These are phyloP conservation scores for Leccinum subatratum DNA, from an alignment of 1,284 basidiomycete genomes.

Conservation along the genomic window DNA sequence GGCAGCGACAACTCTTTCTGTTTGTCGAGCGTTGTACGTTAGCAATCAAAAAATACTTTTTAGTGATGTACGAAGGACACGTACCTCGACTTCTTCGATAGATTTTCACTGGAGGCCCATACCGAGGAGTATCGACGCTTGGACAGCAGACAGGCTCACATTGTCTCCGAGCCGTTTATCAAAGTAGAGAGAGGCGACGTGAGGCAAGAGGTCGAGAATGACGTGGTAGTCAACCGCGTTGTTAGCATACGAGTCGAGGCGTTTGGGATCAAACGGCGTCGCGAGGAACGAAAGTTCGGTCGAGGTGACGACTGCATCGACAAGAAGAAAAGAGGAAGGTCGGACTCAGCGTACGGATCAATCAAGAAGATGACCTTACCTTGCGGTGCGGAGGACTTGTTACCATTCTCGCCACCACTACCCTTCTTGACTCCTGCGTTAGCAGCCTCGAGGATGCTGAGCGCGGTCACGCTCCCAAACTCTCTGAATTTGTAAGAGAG, in stretches of 20 bases:
- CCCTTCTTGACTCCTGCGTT: conserved; percentile 59
- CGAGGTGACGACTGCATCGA: conserved; percentile 46
- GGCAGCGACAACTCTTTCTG: conserved; percentile 79
- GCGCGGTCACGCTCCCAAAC: conserved; percentile 80
- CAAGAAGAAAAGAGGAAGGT: not conserved
- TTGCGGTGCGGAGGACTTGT: conserved; percentile 33
- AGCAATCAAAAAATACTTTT: conserved; percentile 8
- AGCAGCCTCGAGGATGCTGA: conserved; percentile 86
- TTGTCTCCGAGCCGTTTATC: conserved; percentile 64
- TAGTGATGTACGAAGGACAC: conserved; percentile 3
- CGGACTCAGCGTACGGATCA: not conserved
- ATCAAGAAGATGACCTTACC: conserved; percentile 31
- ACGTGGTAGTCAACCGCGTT: conserved; percentile 97
- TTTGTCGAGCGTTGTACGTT: not conserved
- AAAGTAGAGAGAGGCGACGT: conserved; percentile 80
- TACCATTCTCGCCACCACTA: conserved; percentile 35
- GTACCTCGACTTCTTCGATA: conserved; percentile 84
- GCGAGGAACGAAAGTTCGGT: conserved; percentile 72
- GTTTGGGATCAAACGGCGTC: conserved; percentile 93
- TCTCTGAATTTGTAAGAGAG: conserved; percentile 95
- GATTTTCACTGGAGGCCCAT: conserved; percentile 90
- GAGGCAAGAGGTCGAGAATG: conserved; percentile 87
- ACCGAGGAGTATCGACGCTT: conserved; percentile 84
- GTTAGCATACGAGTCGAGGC: conserved; percentile 92
- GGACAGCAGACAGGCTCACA: conserved; percentile 73